Evolutionary conservation across 768 basidiomycete species (phyloP).

Genomic region (Leccinum broughii): DNA sequence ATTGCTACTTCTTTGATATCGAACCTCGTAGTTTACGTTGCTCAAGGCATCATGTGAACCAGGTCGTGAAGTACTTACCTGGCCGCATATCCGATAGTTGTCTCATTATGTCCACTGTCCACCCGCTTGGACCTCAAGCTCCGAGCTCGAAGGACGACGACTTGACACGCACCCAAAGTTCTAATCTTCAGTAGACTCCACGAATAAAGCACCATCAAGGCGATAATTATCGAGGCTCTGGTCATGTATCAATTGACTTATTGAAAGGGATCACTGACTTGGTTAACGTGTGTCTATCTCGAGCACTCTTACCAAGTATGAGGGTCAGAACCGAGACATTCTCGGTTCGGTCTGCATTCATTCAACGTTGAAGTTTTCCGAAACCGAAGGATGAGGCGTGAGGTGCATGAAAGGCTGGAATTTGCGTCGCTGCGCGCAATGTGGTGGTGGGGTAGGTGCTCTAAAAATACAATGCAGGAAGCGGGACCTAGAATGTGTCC

Average conservation of each 20-base stretch:
- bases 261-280: neutral
- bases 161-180: neutral
- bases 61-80: neutral
- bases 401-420: neutral
- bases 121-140: neutral
- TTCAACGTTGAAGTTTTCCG: neutral
- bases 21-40: neutral
- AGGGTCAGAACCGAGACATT: slow-evolving; percentile 55
- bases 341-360: slow-evolving; percentile 42
- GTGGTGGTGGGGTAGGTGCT: neutral
- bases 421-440: neutral
- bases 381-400: neutral
- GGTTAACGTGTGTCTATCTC: slow-evolving; percentile 36
- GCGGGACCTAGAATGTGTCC: neutral
- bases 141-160: neutral
- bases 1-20: neutral
- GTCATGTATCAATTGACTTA: neutral
- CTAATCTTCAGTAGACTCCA: neutral
- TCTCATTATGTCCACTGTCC: neutral
- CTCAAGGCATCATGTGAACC: neutral
- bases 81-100: neutral
- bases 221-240: neutral
- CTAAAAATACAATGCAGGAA: neutral
- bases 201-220: neutral
- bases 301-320: slow-evolving; percentile 50